Evolutionary conservation across 2,329 filamentous ascomycete genomes (phyloP), one percentile per base, ranked within the genome.

Genomic region (Ophiostoma quercus): DNA sequence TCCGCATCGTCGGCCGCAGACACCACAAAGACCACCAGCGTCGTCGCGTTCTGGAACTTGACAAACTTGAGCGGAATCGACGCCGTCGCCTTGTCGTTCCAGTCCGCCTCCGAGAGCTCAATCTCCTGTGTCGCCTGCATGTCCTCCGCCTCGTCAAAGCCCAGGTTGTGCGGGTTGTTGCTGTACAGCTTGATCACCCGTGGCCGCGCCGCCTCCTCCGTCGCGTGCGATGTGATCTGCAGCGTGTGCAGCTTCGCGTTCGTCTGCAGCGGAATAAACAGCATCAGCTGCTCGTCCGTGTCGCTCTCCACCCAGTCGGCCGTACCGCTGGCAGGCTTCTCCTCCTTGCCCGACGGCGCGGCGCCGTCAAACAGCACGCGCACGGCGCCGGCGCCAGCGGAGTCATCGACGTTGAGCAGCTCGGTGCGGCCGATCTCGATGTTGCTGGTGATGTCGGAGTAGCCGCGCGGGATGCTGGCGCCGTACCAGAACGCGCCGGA

Each of bases 21-120:
- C 69, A 91, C 91, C 43, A 99, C 89, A 78, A 97, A 99, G 12
- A 99, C 75, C 22, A 96, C 90, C 75, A 99, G 77, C 72, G 89
- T 95, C 71, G 88, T 90, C 69, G 97, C 91, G 77, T 93, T 96
- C 81, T 98, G 95, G 83, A 98, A 99, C 82, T 97, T 97, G 80
- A 99, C 95, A 77, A 94, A 97, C 16, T 94, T 91, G 75, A 98
- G 81, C 63, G 85, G 81, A 69, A 94, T 81, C 75, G 84, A 91
- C 16, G 88, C 90, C 9, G 92, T 94, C 68, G 88, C 90, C 16
- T 91, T 87, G 63, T 84, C 82, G 78, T 93, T 91, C 94, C 95
- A 99, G 76, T 97, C 92, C 68, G 85, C 84, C 65, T 88, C 83
- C 72, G 85, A 83, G 62, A 99, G 84, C 75, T 89, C 89, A 71